These are phyloP conservation scores for Pichia rugopelliculosa DNA, from an alignment of 805 yeast species.

Conservation along the genomic window DNA sequence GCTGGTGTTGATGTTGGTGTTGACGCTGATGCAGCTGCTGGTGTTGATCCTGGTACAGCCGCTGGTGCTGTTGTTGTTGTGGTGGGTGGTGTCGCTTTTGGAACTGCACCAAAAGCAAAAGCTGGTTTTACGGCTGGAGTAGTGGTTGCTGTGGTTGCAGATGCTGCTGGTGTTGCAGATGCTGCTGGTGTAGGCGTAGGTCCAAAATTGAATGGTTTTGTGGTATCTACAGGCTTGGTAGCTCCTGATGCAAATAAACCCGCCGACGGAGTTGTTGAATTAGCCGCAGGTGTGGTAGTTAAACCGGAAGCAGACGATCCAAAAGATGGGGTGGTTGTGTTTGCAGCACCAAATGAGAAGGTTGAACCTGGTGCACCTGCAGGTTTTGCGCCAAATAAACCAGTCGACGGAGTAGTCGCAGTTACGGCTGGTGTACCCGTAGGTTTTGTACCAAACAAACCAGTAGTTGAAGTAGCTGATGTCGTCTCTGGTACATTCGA, in stretches of 20 bases:
- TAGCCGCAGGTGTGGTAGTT: neutral
- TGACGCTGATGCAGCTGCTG: constrained; percentile 14
- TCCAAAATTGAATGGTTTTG: constrained; percentile 1
- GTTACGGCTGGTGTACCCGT: neutral
- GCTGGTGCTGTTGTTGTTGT: constrained; percentile 10
- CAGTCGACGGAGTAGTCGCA: neutral
- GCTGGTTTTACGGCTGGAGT: constrained; percentile 11
- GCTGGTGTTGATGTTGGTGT: constrained; percentile 12
- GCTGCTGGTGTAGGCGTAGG: constrained; percentile 11
- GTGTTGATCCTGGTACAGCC: neutral
- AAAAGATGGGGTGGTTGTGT: neutral
- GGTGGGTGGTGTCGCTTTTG: constrained; percentile 11
- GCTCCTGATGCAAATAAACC: neutral
- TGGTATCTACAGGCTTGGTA: neutral
- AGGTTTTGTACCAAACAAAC: neutral
- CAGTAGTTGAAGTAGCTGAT: constrained; percentile 14
- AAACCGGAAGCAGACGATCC: neutral
- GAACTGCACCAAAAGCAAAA: constrained; percentile 19
- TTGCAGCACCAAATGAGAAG: neutral
- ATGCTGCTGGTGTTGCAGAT: neutral
- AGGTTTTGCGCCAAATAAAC: constrained; percentile 1
- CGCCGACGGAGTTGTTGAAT: neutral
- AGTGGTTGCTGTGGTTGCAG: neutral
- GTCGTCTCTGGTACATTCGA: constrained; percentile 4
- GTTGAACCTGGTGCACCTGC: neutral